Evolutionary conservation across 2,329 filamentous ascomycete species (phyloP).

Genomic region (Trichothecium roseum): DNA sequence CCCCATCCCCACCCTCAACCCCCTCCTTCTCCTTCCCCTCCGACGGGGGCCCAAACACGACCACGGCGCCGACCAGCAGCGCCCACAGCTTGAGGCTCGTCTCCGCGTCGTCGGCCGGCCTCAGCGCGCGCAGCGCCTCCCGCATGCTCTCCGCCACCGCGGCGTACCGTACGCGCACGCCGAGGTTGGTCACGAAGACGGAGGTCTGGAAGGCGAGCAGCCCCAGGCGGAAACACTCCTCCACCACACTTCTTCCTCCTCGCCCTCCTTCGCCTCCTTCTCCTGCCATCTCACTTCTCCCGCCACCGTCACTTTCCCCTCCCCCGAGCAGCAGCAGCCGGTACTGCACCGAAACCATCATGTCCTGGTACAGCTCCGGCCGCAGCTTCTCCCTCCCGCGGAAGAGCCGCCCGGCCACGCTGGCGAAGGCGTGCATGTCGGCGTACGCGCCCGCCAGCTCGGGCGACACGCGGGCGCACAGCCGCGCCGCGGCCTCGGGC

Average conservation of each 20-base stretch:
- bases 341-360: constrained; percentile 19
- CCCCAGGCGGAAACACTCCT: constrained; percentile 14
- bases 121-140: constrained; percentile 7
- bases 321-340: constrained; percentile 15
- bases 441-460: constrained; percentile 14
- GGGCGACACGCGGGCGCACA: constrained; percentile 9
- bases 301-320: too few species aligned
- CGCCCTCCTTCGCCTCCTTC: too few species aligned
- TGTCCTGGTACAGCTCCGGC: constrained; percentile 16
- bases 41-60: constrained; percentile 11
- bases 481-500: constrained; percentile 7
- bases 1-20: too few species aligned
- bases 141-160: constrained; percentile 7
- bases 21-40: too few species aligned
- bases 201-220: constrained; percentile 19
- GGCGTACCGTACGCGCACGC: constrained; percentile 9
- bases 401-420: constrained; percentile 12
- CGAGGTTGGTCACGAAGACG: constrained; percentile 13
- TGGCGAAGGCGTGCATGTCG: constrained; percentile 19
- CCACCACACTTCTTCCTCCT: too few species aligned
- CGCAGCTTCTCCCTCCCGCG: constrained; percentile 12
- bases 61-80: constrained; percentile 13
- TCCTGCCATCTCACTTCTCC: too few species aligned
- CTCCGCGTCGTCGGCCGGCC: not conserved
- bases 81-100: constrained; percentile 16